Conservation (phyloP, 1,284 basidiomycete species). For the Cryptococcus deneoformans region DNA sequence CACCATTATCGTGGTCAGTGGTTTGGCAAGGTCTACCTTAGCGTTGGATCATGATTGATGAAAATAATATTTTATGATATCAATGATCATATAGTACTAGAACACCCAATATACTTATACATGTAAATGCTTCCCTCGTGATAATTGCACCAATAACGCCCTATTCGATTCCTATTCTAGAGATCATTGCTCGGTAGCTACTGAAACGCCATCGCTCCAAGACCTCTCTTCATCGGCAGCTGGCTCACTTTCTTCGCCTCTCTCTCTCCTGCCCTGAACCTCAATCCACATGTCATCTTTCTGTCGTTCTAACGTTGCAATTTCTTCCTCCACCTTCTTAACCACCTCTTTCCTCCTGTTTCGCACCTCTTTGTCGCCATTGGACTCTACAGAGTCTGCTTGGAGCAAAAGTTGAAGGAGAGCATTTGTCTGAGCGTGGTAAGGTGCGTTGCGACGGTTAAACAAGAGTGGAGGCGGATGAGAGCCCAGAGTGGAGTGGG, state of each 20-base stretch:
- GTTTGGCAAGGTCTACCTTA: no score
- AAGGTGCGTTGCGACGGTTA: slow-evolving; percentile 57
- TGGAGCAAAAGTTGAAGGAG: slow-evolving; percentile 62
- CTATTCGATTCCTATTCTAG: background rate
- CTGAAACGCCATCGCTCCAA: slow-evolving; percentile 9
- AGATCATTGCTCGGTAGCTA: background rate
- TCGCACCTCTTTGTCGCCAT: slow-evolving; percentile 60
- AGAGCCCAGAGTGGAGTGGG: slow-evolving; percentile 12
- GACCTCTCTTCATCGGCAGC: slow-evolving; percentile 3
- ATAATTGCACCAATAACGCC: background rate
- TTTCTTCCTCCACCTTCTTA: slow-evolving; percentile 79
- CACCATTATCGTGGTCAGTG: no score
- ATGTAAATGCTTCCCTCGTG: background rate
- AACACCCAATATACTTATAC: slow-evolving; percentile 1
- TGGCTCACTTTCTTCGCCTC: background rate
- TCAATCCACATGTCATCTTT: slow-evolving; percentile 65
- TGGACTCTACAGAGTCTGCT: slow-evolving; percentile 65
- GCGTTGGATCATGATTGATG: no score
- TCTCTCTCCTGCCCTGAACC: slow-evolving; percentile 9
- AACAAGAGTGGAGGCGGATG: slow-evolving; percentile 36
- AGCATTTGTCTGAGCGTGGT: slow-evolving; percentile 60
- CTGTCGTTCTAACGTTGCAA: slow-evolving; percentile 79
- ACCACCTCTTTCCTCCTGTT: slow-evolving; percentile 70
- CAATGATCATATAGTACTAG: background rate
- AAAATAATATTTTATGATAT: no score